Percentiles rank a stretch among this genome's conserved stretches.
These are phyloP conservation scores for Candolleomyces eurysporus DNA, from an alignment of 768 basidiomycete species.

Conservation along the genomic window DNA sequence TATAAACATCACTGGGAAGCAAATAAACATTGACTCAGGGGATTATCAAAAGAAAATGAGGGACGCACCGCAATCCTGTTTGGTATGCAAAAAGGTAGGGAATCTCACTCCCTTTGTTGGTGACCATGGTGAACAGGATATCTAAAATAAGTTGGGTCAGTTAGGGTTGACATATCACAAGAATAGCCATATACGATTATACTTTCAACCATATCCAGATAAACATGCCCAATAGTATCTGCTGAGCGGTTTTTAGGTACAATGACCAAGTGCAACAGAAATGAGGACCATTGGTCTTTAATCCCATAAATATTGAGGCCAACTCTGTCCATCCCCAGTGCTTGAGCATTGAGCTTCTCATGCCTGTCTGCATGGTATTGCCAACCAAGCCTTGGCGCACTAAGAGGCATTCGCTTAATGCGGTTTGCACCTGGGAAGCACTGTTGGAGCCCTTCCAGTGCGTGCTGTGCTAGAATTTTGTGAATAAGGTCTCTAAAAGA, in stretches of 20 bases:
- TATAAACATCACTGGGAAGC: constrained; percentile 7
- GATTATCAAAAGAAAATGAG: too few relatives aligned
- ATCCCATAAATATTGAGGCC: constrained; percentile 20
- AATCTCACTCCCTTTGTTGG: background rate
- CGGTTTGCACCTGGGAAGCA: constrained; percentile 17
- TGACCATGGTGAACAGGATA: constrained; percentile 1
- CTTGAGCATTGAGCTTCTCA: constrained; percentile 10
- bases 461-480: constrained; percentile 11
- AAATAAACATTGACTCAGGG: too few relatives aligned
- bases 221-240: constrained; percentile 21
- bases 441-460: constrained; percentile 17
- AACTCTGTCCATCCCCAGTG: constrained; percentile 23
- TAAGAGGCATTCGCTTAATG: constrained; percentile 13
- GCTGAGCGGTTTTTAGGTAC: constrained; percentile 20
- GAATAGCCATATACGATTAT: constrained; percentile 12
- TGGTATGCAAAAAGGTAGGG: background rate
- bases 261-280: constrained; percentile 18
- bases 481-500: constrained; percentile 16
- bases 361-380: constrained; percentile 24
- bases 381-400: constrained; percentile 19
- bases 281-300: constrained; percentile 22
- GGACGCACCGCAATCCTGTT: constrained; percentile 1
- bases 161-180: background rate
- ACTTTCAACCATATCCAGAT: constrained; percentile 20
- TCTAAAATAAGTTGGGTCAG: background rate